phyloP scores from a whole-genome alignment of 768 basidiomycete species.

The Tulasnella sp. region DNA sequence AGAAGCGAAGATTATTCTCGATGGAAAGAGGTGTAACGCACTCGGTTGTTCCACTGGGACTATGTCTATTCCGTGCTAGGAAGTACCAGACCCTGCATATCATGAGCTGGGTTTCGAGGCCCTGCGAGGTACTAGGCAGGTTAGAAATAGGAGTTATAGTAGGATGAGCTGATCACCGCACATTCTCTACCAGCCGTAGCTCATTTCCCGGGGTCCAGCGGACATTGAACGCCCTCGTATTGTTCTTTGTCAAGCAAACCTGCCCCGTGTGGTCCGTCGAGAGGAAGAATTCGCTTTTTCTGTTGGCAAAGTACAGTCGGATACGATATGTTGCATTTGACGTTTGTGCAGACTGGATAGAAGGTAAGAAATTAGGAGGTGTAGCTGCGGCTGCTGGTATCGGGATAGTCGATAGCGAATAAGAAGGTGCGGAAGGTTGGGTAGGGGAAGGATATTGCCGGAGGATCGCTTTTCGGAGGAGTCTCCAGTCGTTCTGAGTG shows the following conservation, averaged over 20 bases:
- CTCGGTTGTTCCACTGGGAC: too few species aligned
- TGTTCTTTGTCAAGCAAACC: not conserved
- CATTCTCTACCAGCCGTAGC: not conserved
- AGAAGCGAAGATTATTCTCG: too few species aligned
- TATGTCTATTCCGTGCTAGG: too few species aligned
- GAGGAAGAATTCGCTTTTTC: not conserved
- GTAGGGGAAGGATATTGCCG: not conserved
- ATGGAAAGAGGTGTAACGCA: too few species aligned
- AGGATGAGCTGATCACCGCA: not conserved
- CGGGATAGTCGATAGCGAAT: not conserved
- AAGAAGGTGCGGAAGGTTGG: not conserved
- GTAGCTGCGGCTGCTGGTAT: not conserved
- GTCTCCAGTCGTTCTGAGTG: constrained; percentile 4
- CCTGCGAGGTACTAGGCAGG: too few species aligned
- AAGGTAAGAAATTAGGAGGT: not conserved
- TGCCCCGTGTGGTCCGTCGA: not conserved
- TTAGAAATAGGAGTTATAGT: not conserved
- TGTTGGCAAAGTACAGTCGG: not conserved
- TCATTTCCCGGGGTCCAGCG: not conserved
- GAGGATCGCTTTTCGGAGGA: constrained; percentile 7
- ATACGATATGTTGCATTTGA: not conserved
- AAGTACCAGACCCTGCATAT: too few species aligned
- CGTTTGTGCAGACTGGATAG: not conserved
- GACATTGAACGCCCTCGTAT: not conserved
- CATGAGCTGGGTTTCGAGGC: too few species aligned